phyloP scores from a whole-genome alignment of 768 basidiomycete genomes.

The Hygrophoropsis aurantiaca region DNA sequence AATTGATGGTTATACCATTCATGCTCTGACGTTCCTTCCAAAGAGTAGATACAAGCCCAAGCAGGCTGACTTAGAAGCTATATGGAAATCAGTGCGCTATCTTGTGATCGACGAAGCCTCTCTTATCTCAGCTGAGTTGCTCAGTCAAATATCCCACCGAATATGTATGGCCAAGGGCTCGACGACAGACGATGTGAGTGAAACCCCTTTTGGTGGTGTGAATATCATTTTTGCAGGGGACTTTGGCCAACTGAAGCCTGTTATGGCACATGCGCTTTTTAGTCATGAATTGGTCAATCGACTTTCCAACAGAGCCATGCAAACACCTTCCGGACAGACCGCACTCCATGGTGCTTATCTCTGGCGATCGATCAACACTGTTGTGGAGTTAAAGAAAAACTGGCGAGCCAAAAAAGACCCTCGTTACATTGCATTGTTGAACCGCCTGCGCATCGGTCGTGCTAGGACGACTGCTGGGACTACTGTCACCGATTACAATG shows the following conservation, averaged over 20 bases:
- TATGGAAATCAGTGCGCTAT: not conserved
- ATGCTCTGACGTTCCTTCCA: conserved; percentile 21
- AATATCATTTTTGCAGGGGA: not conserved
- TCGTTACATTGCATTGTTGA: too few relatives aligned
- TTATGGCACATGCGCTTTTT: not conserved
- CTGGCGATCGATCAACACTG: not conserved
- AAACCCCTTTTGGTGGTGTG: not conserved
- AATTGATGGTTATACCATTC: conserved; percentile 29
- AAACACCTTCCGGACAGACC: not conserved
- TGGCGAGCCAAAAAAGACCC: too few relatives aligned
- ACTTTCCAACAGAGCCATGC: not conserved
- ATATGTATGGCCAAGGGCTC: not conserved
- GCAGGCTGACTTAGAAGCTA: conserved; percentile 2
- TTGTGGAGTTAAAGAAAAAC: not conserved
- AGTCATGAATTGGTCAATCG: not conserved
- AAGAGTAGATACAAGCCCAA: conserved; percentile 3
- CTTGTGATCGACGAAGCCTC: not conserved
- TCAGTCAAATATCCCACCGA: not conserved
- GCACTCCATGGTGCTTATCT: not conserved
- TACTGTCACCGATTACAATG: too few relatives aligned
- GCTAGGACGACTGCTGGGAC: too few relatives aligned
- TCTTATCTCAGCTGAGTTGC: not conserved
- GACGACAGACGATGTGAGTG: too few relatives aligned
- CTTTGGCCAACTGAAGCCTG: not conserved
- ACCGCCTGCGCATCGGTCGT: too few relatives aligned